Percentiles rank a stretch among this genome's conserved stretches.
These are phyloP conservation scores for Candida vaughaniae DNA, from an alignment of 805 yeast genomes.

Conservation along the genomic window DNA sequence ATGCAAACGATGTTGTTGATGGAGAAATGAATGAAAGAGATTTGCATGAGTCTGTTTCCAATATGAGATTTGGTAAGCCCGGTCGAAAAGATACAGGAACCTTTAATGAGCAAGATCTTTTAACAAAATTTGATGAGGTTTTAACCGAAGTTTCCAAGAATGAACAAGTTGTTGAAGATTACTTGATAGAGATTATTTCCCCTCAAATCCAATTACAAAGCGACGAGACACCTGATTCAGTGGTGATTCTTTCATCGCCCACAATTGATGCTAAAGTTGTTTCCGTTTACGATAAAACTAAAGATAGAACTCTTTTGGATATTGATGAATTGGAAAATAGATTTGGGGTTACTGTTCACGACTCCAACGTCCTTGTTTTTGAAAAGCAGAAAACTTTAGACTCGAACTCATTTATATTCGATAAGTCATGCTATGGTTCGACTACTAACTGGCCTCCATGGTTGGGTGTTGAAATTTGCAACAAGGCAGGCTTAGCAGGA, in stretches of 20 bases:
- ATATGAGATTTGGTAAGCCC: constrained; percentile 1
- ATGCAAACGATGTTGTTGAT: constrained; percentile 15
- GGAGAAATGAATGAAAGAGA: constrained; percentile 18
- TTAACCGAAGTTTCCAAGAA: constrained; percentile 20
- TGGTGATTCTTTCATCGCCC: constrained; percentile 73
- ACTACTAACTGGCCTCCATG: constrained; percentile 82
- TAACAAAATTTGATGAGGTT: constrained; percentile 33
- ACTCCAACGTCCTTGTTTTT: constrained; percentile 73
- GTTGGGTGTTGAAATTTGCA: constrained; percentile 70
- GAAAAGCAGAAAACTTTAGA: constrained; percentile 42
- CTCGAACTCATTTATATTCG: constrained; percentile 19
- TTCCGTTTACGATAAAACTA: constrained; percentile 51
- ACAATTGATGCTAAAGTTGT: constrained; percentile 65
- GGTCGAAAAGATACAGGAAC: not conserved
- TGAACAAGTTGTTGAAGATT: constrained; percentile 38
- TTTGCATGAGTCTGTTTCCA: constrained; percentile 3
- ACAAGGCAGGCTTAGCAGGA: constrained; percentile 39
- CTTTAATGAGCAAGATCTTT: constrained; percentile 14
- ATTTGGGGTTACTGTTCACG: constrained; percentile 62
- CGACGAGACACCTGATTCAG: constrained; percentile 45
- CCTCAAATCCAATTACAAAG: constrained; percentile 46
- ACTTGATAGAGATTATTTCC: constrained; percentile 35
- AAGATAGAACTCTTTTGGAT: constrained; percentile 30
- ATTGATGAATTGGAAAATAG: constrained; percentile 55
- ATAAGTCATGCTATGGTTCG: constrained; percentile 60